Base-by-base conservation (phyloP, 129 eudicot species). In the Sambucus nigra region DNA sequence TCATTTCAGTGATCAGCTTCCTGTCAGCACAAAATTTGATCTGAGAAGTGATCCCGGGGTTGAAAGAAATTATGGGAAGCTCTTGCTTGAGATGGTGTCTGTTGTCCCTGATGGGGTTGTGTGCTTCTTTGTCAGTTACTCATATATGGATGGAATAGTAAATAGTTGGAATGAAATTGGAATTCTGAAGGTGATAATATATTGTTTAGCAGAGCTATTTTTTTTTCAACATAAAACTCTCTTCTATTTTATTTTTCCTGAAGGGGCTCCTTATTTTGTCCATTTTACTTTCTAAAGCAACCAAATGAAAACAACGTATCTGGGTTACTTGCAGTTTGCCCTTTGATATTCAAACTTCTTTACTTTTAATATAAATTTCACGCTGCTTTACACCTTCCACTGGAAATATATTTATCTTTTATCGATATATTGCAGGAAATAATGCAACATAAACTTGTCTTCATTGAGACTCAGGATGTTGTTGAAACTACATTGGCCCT, bases 31-130 rank as follows among this genome's bases (percentile, higher is more conserved):
- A 13, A 86, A 86, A 41, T 92, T 76, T 68, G 99, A 92, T 70
- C 65, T 86, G 66, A 82, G 99, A 77, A 92, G 87, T 75, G 99
- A 86, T 64, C 95, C 95, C 20, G 99, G 99, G 39, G 99, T 92
- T 16, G 94, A 80, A 61, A 86, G 94, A 72, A 92, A 92, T 74
- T 92, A 92, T 63, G 99, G 99, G 61, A 86, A 77, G 77, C 91
- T 92, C 22, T 77, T 92, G 72, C 79, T 92, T 42, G 99, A 92
- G 76, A 92, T 92, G 99, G 99, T 82, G 42, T 82, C 99, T 15
- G 79, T 92, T 64, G 99, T 92, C 71, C 99, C 99, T n/a, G 99
- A 92, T 80, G 99, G 99, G 60, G 57, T 92, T 24, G 99, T 92
- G 58, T 92, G 99, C 65, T 92, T 92, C 63, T 92, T 92, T 27